phyloP scores from a whole-genome alignment of 164 flowering plant genomes.

The Magnolia sinica region DNA sequence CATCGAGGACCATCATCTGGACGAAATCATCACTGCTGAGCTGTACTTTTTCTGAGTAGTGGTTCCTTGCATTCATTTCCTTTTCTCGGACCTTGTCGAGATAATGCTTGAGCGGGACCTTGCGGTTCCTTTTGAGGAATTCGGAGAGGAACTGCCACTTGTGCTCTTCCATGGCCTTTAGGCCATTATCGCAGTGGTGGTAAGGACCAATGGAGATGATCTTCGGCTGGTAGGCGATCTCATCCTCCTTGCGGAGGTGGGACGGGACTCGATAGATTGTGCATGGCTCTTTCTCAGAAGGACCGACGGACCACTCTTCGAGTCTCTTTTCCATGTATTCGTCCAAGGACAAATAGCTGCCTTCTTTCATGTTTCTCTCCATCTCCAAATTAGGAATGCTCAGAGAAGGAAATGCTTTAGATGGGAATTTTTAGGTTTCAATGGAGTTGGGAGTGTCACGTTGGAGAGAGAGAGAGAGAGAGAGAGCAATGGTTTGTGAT shows the following conservation, averaged over 20 bases:
- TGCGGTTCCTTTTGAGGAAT: neutral
- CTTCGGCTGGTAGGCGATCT: neutral
- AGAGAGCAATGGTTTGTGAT: no score
- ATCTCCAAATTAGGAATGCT: no score
- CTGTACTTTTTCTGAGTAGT: neutral
- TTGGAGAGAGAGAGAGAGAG: no score
- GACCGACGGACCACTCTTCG: neutral
- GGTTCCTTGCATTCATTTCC: neutral
- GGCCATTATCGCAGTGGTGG: neutral
- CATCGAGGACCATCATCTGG: conserved; percentile 7
- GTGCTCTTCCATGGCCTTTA: conserved; percentile 4
- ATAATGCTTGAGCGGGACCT: neutral
- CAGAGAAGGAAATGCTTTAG: no score
- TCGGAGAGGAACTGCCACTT: neutral
- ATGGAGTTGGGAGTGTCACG: no score
- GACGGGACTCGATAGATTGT: conserved; percentile 5
- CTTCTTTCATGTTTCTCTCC: neutral
- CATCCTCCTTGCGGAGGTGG: neutral
- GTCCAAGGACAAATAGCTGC: no score
- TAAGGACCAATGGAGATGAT: conserved; percentile 1
- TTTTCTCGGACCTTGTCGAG: neutral
- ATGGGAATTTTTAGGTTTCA: no score
- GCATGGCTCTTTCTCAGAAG: neutral
- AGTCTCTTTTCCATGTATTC: neutral
- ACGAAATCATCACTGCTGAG: neutral